Evolutionary conservation across 306 rosid species (phyloP), one percentile per base, ranked within the genome.

Genomic region (Acacia melanoxylon): DNA sequence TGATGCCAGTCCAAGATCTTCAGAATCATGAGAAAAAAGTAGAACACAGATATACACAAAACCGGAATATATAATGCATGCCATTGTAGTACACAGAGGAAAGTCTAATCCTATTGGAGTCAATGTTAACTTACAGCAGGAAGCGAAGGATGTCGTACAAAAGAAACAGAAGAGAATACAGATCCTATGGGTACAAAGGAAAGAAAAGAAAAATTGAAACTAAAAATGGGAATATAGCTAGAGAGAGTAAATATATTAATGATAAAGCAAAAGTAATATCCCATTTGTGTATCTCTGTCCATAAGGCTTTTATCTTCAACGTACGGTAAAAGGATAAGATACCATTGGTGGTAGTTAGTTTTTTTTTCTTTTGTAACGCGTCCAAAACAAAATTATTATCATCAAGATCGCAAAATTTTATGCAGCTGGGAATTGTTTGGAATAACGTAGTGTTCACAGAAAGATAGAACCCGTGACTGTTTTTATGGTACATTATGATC

Each of bases 391-490:
- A 77, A 79, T 6, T 12, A 3, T 45, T 4, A 51, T 51, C 54
- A 71, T 20, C 22, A 76, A 72, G 68, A 70, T 49, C 72, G 41
- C 41, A 76, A 69, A 42, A 42, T 5, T 69, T 22, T 42, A 69
- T 41, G 29, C 35, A 69, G 54, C n/a, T 24, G 17, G 40, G 67
- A 22, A 31, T 81, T 22, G 59, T 61, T 37, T 81, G 76, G 79
- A 72, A 65, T 81, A 87, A 87, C 77, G 52, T 68, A 5, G 68
- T 51, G 73, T 65, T 81, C 86, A 74, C 75, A 78, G 74, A 58
- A 81, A 81, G 83, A 80, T 44, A 67, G 81, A 82, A 82, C 90
- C 90, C 90, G 90, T 87, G 90, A 87, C 86, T 76, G 83, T 72
- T 66, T 76, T 72, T 46, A 80, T 80, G 86, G 88, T 87, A 85